Base-by-base conservation (phyloP, 2,329 filamentous ascomycete genomes). In the Pyrenochaeta sp. region DNA sequence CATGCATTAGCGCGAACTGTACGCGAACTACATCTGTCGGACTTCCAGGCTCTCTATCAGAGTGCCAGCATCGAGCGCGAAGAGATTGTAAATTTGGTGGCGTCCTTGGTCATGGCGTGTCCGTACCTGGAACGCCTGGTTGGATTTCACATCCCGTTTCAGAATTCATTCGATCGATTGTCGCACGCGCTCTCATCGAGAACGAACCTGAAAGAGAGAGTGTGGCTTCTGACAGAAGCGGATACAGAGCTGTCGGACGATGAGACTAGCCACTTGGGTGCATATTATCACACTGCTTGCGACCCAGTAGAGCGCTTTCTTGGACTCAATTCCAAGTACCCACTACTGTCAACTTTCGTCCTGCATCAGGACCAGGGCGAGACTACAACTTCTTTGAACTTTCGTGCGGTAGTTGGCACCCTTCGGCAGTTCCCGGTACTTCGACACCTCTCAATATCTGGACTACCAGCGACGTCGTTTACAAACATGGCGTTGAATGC, bases 61-160 rank as follows among this genome's bases (percentile, higher is more conserved):
- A 62, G 71, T 39, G 68, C 68, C 12, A 65, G 68, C 43, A 78
- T 77, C 23, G 77, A 78, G 52, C 77, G 76, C 64, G 76, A 82
- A 62, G 79, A 82, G 43, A 81, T 84, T 46, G 73, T 81, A 37
- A 80, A 84, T 51, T 54, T 82, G 15, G 69, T 86, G 15, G 82
- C 83, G 5, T 85, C 83, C 1, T 74, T 87, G 32, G 81, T 87
- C 29, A 84, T 85, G 79, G 79, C 80, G 2, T 87, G 83, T 61
- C 83, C 84, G 7, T 84, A 83, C 54, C 69, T 87, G 18, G 83
- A 87, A 68, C 77, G 78, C 21, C 69, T 87, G 7, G 66, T 80
- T 29, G 85, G 84, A 5, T 81, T 85, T 50, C 77, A 80, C 43
- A 72, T 82, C n/a, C 77, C 81, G 2, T 84, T 82, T 60, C 76